Base-by-base conservation (phyloP, 1,284 basidiomycete genomes). In the Microbotryum lychnidis-dioicae region DNA sequence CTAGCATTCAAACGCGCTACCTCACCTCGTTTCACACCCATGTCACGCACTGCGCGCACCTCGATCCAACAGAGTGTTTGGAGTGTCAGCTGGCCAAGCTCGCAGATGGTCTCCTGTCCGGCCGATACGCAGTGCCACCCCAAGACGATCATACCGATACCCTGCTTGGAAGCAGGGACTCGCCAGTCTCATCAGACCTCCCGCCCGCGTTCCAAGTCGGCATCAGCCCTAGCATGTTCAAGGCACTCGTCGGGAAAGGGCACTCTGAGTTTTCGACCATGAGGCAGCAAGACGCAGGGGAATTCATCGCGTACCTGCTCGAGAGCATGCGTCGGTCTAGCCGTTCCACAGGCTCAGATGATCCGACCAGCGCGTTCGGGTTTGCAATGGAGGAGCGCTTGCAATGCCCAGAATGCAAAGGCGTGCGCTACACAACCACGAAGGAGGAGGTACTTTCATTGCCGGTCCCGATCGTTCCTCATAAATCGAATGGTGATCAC, bases 201-300 rank as follows among this genome's bases (percentile, higher is more conserved):
- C 7, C 53, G n/a, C 56, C 62, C 1, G 55, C 49, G 16, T 97
- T 94, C 80, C 93, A 97, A 73, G 84, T 83, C 31, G 94, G 94
- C 1, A 77, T 98, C 56, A 82, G 83, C 46, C 96, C 94, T 0
- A 80, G 80, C 3, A 85, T 85, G 72, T 92, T 97, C 80, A 97
- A 97, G 76, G 79, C 84, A 1, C 81, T 97, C 18, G 83, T 97
- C 45, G 94, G 94, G 4, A 89, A 87, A 70, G 91, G 91, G 0
- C 94, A 98, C 72, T 83, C 84, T 56, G 94, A 97, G 77, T 98
- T 98, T 72, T 81, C 89, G 37, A 97, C 92, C 21, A 97, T 97
- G 93, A 82, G 84, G 50, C 93, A 98, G 76, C 94, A 98, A 75
- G 94, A 99, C 73, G 85, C 93, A 1, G 92, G 97, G 73, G 94